Conservation (phyloP, 768 basidiomycete genomes). For the Tulasnella calospora region DNA sequence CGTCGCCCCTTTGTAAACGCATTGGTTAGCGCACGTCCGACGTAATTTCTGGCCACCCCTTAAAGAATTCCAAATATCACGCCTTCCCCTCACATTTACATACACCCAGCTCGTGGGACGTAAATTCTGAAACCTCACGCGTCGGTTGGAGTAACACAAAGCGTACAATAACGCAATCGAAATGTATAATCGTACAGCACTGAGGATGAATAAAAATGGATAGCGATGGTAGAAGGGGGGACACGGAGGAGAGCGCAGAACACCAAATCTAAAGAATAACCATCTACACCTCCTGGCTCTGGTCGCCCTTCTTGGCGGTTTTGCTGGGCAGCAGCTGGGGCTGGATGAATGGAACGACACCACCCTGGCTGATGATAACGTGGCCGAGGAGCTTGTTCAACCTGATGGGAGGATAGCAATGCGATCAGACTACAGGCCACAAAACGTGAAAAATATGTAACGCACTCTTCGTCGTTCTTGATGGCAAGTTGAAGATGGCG, state of each 20-base stretch:
- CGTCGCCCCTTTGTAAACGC: too few relatives aligned
- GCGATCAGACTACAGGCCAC: too few relatives aligned
- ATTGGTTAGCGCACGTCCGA: too few relatives aligned
- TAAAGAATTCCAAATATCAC: too few relatives aligned
- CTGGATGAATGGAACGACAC: constrained; percentile 79
- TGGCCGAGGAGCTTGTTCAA: constrained; percentile 75
- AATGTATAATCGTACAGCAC: not conserved
- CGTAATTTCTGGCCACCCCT: too few relatives aligned
- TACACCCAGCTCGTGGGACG: too few relatives aligned
- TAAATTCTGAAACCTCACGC: not conserved
- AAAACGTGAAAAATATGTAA: too few relatives aligned
- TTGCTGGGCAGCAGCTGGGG: constrained; percentile 48
- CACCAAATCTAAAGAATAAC: not conserved
- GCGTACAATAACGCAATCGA: not conserved
- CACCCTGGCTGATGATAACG: constrained; percentile 88
- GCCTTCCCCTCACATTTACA: too few relatives aligned
- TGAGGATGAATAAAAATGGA: constrained; percentile 5
- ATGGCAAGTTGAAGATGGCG: constrained; percentile 90
- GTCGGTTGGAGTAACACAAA: not conserved
- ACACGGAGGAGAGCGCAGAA: constrained; percentile 8
- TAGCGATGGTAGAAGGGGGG: not conserved
- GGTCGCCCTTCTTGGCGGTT: constrained; percentile 45
- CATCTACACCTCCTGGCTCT: constrained; percentile 47
- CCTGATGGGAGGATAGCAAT: too few relatives aligned
- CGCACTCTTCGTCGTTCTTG: constrained; percentile 87